Evolutionary conservation across 2,329 filamentous ascomycete species (phyloP).

Genomic region (Fusarium sp.): DNA sequence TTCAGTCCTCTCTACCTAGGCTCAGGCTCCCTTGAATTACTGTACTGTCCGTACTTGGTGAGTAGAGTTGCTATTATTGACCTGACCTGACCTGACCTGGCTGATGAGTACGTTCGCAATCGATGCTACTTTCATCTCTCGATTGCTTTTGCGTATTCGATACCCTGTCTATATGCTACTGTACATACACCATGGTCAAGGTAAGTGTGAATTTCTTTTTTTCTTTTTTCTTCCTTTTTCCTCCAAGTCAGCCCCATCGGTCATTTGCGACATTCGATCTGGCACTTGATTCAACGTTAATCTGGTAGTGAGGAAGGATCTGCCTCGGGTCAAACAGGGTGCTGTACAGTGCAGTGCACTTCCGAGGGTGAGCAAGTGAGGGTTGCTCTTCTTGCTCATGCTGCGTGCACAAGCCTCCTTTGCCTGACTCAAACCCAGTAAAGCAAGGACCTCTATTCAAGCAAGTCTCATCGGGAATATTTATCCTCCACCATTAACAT

Average conservation of each 20-base stretch:
- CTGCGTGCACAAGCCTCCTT: conserved; percentile 3
- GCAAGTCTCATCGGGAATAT: neutral
- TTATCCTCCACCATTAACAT: neutral
- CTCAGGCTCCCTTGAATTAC: neutral
- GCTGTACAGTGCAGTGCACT: neutral
- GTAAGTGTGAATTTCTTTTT: neutral
- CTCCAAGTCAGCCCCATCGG: neutral
- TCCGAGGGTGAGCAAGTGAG: neutral
- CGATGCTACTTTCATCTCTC: neutral
- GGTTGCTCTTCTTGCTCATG: conserved; percentile 1
- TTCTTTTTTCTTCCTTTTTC: neutral
- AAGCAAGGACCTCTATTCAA: neutral
- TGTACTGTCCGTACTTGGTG: neutral
- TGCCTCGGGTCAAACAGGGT: conserved; percentile 8
- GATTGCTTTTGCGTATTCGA: neutral
- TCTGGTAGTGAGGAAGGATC: neutral
- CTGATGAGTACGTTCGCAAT: neutral
- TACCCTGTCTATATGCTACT: neutral
- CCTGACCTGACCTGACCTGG: neutral
- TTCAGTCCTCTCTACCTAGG: neutral
- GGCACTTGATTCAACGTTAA: neutral
- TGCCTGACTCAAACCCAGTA: conserved; percentile 10
- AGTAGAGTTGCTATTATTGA: neutral
- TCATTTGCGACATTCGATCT: neutral
- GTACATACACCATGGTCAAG: neutral